phyloP scores from a whole-genome alignment of 2,329 filamentous ascomycete genomes.

The Cytospora leucostoma region DNA sequence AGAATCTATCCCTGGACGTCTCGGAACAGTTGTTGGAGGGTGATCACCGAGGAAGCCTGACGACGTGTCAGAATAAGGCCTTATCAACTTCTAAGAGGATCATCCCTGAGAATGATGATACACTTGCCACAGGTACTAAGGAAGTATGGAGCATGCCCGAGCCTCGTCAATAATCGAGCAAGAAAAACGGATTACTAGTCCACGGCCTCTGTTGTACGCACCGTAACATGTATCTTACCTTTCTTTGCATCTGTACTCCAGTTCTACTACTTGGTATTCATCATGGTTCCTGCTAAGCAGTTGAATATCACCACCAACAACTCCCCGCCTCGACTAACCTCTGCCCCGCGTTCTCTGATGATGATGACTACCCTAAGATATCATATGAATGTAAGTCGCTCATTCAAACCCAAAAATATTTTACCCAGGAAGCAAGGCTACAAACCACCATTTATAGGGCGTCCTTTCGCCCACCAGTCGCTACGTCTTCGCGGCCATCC shows the following conservation, averaged over 20 bases:
- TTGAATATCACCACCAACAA: not conserved
- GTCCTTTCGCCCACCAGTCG: conserved; percentile 5
- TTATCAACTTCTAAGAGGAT: not conserved
- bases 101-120: not conserved
- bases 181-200: not conserved
- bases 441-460: conserved; percentile 5
- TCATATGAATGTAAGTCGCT: not conserved
- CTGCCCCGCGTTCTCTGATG: not conserved
- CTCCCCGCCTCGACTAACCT: no score
- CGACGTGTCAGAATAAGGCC: not conserved
- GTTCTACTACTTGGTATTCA: no score
- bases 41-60: not conserved
- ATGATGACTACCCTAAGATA: not conserved
- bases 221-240: no score
- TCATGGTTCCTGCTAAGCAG: not conserved
- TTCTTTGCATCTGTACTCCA: not conserved
- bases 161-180: not conserved
- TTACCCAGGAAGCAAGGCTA: not conserved
- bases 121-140: not conserved
- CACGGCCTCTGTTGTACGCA: not conserved
- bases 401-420: not conserved
- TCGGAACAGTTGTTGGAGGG: conserved; percentile 4
- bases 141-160: not conserved
- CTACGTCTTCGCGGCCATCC: conserved; percentile 8
- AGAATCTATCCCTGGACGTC: conserved; percentile 1